Conservation (phyloP, 2,329 filamentous ascomycete genomes). For the Paecilomyces formosus region DNA sequence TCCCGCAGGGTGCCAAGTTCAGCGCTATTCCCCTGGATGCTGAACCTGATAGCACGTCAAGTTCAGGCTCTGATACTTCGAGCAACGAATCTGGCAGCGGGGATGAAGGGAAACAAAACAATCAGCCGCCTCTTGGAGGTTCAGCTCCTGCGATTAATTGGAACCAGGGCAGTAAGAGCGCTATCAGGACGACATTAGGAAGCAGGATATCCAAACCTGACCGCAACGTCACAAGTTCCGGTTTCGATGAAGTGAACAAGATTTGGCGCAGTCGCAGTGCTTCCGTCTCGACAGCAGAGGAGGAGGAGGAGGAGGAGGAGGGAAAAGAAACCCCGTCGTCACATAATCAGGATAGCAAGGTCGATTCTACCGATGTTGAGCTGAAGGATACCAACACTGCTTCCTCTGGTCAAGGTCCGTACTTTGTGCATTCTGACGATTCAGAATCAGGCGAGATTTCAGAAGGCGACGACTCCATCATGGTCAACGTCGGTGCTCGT, state of each 20-base stretch:
- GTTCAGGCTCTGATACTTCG: slow-evolving; percentile 18
- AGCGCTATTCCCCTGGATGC: slow-evolving; percentile 23
- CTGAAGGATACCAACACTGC: neutral
- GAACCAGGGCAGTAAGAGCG: slow-evolving; percentile 37
- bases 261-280: slow-evolving; percentile 31
- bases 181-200: slow-evolving; percentile 36
- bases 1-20: slow-evolving; percentile 29
- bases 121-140: slow-evolving; percentile 14
- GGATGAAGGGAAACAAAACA: slow-evolving; percentile 4
- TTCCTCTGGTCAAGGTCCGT: slow-evolving; percentile 2
- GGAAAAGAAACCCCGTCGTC: slow-evolving; percentile 5
- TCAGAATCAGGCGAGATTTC: slow-evolving; percentile 18
- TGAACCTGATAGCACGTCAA: slow-evolving; percentile 24
- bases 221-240: slow-evolving; percentile 10
- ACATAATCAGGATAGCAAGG: neutral
- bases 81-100: slow-evolving; percentile 10
- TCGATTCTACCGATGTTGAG: neutral
- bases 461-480: slow-evolving; percentile 34
- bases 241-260: slow-evolving; percentile 29
- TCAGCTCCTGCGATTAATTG: slow-evolving; percentile 31
- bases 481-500: slow-evolving; percentile 32
- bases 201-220: slow-evolving; percentile 14
- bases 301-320: slow-evolving; percentile 7
- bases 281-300: slow-evolving; percentile 16
- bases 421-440: slow-evolving; percentile 18